Percentiles rank a stretch among this genome's conserved stretches.
Conservation (phyloP, 768 basidiomycete genomes). For the Suillus tomentosus region DNA sequence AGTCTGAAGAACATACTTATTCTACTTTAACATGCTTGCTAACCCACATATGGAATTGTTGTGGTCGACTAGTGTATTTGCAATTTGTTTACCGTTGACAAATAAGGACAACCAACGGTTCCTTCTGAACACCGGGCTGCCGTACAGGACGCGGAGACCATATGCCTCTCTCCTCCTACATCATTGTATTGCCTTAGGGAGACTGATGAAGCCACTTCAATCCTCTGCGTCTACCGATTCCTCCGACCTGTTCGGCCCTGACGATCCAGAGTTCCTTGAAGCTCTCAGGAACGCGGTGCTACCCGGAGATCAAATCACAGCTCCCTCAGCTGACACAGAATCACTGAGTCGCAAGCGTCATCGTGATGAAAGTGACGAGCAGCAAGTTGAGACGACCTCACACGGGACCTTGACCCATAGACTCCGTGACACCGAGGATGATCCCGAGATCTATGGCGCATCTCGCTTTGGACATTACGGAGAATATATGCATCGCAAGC, state of each 20-base stretch:
- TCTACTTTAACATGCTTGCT: conserved; percentile 11
- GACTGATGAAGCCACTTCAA: conserved; percentile 9
- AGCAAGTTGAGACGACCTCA: background rate
- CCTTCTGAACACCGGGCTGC: conserved; percentile 5
- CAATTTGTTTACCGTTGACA: conserved; percentile 16
- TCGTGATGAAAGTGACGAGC: background rate
- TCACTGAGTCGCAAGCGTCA: background rate
- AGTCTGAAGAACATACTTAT: background rate
- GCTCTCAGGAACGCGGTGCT: conserved; percentile 47
- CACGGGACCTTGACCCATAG: background rate
- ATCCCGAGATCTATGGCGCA: conserved; percentile 67
- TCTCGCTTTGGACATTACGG: conserved; percentile 82
- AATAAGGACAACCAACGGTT: conserved; percentile 14
- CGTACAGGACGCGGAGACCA: background rate
- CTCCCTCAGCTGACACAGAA: background rate
- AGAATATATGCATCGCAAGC: conserved; percentile 89
- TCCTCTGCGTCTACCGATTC: conserved; percentile 33
- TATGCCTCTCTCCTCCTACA: background rate
- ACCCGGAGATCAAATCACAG: conserved; percentile 44
- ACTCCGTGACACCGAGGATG: conserved; percentile 24
- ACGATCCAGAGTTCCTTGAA: conserved; percentile 54
- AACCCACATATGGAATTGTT: conserved; percentile 10
- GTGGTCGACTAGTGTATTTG: conserved; percentile 10
- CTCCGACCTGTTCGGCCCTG: conserved; percentile 57
- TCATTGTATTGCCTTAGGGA: conserved; percentile 1